Evolutionary conservation across 2,329 filamentous ascomycete species (phyloP).

Genomic region (Mycocentrospora acerina): DNA sequence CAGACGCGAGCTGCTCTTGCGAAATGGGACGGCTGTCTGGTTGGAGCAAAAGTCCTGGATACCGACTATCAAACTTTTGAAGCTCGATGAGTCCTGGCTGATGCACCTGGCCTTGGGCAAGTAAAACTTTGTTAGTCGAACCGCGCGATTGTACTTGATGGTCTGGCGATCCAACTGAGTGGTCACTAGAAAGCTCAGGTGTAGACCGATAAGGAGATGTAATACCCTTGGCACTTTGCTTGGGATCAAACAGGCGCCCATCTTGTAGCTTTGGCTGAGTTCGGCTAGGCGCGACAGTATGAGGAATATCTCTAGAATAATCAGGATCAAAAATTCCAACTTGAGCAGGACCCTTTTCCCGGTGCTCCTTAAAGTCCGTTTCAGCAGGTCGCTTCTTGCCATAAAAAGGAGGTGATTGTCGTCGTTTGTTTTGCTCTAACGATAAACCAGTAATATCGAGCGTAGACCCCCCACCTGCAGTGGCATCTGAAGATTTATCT

Average conservation of each 20-base stretch:
- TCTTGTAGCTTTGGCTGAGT: constrained; percentile 18
- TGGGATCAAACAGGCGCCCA: constrained; percentile 24
- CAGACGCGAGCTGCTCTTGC: constrained; percentile 75
- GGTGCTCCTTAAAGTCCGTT: constrained; percentile 23
- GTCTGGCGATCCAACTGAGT: constrained; percentile 18
- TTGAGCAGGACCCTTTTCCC: constrained; percentile 25
- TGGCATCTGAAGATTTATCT: constrained; percentile 28
- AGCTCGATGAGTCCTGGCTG: constrained; percentile 39
- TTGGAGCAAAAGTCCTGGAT: constrained; percentile 53
- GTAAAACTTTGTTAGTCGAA: constrained; percentile 12
- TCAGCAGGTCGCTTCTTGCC: constrained; percentile 35
- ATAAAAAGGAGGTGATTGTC: constrained; percentile 23
- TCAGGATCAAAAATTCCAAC: constrained; percentile 29
- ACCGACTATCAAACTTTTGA: constrained; percentile 32
- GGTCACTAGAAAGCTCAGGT: constrained; percentile 26
- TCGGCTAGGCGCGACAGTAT: constrained; percentile 16
- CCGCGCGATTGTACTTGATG: constrained; percentile 16
- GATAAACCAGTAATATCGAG: constrained; percentile 34
- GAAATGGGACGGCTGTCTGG: constrained; percentile 69
- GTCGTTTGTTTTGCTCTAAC: constrained; percentile 23
- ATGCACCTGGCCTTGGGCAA: constrained; percentile 10
- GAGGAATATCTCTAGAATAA: constrained; percentile 23
- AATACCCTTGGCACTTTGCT: constrained; percentile 13
- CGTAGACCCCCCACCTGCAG: constrained; percentile 26
- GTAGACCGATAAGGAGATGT: constrained; percentile 20